These are phyloP conservation scores for Rhodotorula sp. DNA, from an alignment of 1,284 basidiomycete species.

Conservation along the genomic window DNA sequence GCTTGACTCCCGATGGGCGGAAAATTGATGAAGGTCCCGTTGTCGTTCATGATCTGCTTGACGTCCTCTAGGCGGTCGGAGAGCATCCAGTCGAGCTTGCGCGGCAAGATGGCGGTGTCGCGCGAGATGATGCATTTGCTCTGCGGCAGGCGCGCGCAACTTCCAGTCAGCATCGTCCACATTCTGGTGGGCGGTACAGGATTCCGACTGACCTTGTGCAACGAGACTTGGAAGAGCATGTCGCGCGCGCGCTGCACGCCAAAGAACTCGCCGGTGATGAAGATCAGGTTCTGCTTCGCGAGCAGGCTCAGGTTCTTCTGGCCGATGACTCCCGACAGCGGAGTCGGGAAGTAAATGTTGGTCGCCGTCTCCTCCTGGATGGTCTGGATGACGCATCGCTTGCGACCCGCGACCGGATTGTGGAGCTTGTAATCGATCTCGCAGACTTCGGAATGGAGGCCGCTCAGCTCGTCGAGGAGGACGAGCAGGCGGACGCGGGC, in stretches of 20 bases:
- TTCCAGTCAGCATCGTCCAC: no score
- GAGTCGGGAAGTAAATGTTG: constrained; percentile 91
- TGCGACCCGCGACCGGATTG: constrained; percentile 84
- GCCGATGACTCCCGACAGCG: constrained; percentile 79
- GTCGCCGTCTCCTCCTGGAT: constrained; percentile 98
- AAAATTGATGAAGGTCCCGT: constrained; percentile 92
- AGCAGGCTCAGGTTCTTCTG: constrained; percentile 35
- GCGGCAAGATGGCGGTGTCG: constrained; percentile 88
- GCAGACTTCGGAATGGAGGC: constrained; percentile 81
- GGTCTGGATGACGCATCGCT: constrained; percentile 79
- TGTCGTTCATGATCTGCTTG: constrained; percentile 89
- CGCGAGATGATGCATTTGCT: constrained; percentile 86
- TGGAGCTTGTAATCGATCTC: constrained; percentile 96
- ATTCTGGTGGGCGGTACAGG: not conserved
- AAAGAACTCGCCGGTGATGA: constrained; percentile 98
- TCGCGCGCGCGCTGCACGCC: constrained; percentile 91
- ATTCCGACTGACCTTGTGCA: constrained; percentile 67
- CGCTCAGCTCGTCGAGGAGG: constrained; percentile 88
- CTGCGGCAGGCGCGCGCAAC: constrained; percentile 52
- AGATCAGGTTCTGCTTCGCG: constrained; percentile 71
- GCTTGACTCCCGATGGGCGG: constrained; percentile 80
- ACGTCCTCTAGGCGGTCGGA: constrained; percentile 88
- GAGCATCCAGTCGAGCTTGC: constrained; percentile 98
- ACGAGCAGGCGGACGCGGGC: constrained; percentile 86
- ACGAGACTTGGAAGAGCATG: constrained; percentile 84